A percentile compares a stretch with the other conserved stretches of the same genome.
These are phyloP conservation scores for Daedaleopsis sinensis DNA, from an alignment of 768 basidiomycete species.

Conservation along the genomic window DNA sequence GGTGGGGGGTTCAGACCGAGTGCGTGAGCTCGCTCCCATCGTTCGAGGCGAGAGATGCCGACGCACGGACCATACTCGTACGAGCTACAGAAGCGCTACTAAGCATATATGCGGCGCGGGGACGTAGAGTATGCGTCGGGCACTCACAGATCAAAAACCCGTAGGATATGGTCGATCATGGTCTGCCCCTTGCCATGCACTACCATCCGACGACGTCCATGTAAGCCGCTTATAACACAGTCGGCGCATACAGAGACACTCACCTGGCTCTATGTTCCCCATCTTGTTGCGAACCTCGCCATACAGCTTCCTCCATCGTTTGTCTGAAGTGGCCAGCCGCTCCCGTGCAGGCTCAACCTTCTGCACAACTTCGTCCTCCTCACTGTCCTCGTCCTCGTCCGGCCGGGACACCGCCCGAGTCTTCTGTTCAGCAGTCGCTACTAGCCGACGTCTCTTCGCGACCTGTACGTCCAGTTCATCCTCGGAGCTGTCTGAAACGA, in stretches of 20 bases:
- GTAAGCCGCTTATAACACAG: not conserved
- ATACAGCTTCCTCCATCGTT: slow-evolving; percentile 52
- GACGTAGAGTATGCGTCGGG: not conserved
- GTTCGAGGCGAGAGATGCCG: slow-evolving; percentile 77
- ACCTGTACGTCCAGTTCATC: slow-evolving; percentile 1
- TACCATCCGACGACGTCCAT: slow-evolving; percentile 29
- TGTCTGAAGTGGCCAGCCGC: slow-evolving; percentile 11
- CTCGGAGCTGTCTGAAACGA: slow-evolving; percentile 13
- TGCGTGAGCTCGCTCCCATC: slow-evolving; percentile 84
- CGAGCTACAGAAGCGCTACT: slow-evolving; percentile 45
- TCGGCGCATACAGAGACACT: slow-evolving; percentile 31
- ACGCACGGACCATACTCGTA: slow-evolving; percentile 83
- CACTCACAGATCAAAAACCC: slow-evolving; percentile 74
- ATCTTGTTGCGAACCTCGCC: slow-evolving; percentile 52
- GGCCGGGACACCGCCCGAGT: not conserved
- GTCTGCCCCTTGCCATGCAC: slow-evolving; percentile 69
- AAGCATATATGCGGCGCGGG: not conserved
- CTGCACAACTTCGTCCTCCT: not conserved
- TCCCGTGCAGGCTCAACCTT: slow-evolving; percentile 3
- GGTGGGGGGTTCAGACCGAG: slow-evolving; percentile 80
- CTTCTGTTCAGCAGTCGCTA: not conserved
- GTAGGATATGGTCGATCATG: slow-evolving; percentile 70
- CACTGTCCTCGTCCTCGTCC: slow-evolving; percentile 5
- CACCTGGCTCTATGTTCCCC: slow-evolving; percentile 62
- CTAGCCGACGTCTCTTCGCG: slow-evolving; percentile 7